Conservation (phyloP, 176 grass and related monocot genomes). For the Hyparrhenia diplandra region DNA sequence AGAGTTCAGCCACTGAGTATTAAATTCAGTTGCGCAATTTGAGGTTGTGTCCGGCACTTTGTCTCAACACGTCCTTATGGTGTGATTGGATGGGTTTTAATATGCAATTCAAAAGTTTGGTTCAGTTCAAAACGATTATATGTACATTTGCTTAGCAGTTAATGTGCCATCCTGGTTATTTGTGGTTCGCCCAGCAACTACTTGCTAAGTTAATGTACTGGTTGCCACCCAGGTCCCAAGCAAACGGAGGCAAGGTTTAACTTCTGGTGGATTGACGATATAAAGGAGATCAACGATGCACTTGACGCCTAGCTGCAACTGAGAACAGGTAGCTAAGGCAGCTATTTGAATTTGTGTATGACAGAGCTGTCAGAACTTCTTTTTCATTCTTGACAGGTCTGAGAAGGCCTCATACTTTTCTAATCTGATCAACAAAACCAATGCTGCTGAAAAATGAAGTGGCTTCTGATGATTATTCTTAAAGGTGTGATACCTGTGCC, state of each 20-base stretch:
- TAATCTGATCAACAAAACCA: slow-evolving; percentile 88
- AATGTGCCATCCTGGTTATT: background rate
- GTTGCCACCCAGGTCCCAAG: slow-evolving; percentile 54
- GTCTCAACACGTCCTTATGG: background rate
- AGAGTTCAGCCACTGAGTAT: background rate
- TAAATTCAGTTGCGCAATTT: background rate
- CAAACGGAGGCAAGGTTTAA: slow-evolving; percentile 83
- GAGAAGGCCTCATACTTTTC: slow-evolving; percentile 83
- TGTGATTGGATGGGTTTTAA: background rate
- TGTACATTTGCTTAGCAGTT: background rate
- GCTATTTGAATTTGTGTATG: slow-evolving; percentile 24
- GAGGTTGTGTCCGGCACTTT: background rate
- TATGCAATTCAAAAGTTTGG: background rate
- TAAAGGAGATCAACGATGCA: slow-evolving; percentile 80
- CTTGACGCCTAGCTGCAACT: slow-evolving; percentile 67
- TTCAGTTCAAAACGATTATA: slow-evolving; percentile 4
- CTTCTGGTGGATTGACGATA: slow-evolving; percentile 77
- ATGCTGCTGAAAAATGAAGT: slow-evolving; percentile 96
- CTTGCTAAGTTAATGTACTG: background rate
- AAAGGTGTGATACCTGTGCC: slow-evolving; percentile 51
- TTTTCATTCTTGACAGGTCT: slow-evolving; percentile 46
- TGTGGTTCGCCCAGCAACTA: background rate
- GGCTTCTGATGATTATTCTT: slow-evolving; percentile 96
- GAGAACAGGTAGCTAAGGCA: slow-evolving; percentile 65
- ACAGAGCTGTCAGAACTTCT: background rate